These are phyloP conservation scores for Solidago caesia DNA, from an alignment of 129 eudicot genomes.

Conservation along the genomic window DNA sequence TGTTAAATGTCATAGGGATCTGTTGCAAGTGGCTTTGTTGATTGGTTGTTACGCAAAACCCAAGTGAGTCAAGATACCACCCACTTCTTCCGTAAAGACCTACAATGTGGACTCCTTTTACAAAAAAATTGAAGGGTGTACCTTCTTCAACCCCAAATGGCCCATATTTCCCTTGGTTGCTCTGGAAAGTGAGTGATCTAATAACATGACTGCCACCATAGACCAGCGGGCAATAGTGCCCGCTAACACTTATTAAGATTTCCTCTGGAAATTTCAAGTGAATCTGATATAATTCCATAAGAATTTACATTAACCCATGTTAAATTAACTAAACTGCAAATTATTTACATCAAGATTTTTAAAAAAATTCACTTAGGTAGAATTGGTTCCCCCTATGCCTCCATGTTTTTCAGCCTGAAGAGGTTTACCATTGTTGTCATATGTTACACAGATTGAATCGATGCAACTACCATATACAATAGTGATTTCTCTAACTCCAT, in stretches of 20 bases:
- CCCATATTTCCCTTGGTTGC: conserved; percentile 58
- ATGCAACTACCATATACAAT: conserved; percentile 45
- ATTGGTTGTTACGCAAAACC: conserved; percentile 39
- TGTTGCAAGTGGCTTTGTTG: conserved; percentile 27
- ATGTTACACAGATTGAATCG: conserved; percentile 53
- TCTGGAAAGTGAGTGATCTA: conserved; percentile 56
- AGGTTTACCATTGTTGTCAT: conserved; percentile 53
- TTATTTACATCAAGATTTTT: too few relatives aligned
- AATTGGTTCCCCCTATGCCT: conserved; percentile 56
- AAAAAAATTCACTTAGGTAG: conserved; percentile 40
- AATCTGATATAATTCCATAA: conserved; percentile 35
- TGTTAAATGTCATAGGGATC: neutral
- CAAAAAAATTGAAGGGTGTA: conserved; percentile 49
- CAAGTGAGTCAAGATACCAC: conserved; percentile 71
- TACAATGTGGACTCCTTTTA: conserved; percentile 53
- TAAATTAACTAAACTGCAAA: neutral
- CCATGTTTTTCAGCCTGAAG: conserved; percentile 53
- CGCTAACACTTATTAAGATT: conserved; percentile 48
- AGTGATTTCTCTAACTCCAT: conserved; percentile 25
- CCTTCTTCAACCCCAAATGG: conserved; percentile 78
- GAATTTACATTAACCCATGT: neutral
- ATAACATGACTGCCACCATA: conserved; percentile 61
- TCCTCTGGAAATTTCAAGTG: conserved; percentile 73
- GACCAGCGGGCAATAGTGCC: conserved; percentile 59
- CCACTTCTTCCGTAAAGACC: conserved; percentile 78